Base-by-base conservation (phyloP, 2,329 filamentous ascomycete species). In the Lithohypha guttulata region DNA sequence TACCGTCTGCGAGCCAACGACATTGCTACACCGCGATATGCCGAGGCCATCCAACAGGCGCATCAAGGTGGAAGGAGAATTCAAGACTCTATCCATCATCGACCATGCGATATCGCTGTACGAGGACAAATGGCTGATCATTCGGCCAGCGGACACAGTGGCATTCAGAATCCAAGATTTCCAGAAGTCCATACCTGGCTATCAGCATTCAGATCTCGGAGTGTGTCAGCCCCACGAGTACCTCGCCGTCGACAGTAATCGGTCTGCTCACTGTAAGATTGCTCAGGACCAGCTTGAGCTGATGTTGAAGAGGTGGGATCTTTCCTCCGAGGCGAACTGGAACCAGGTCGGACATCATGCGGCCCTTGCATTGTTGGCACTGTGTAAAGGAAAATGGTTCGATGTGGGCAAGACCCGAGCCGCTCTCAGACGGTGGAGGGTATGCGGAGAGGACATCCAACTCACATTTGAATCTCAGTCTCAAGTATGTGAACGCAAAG, bases 201-300 rank as follows among this genome's bases (percentile, higher is more conserved):
- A 29, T 29, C 27, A 29, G 27, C 27, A 29, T 29, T 29, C 27
- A 29, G 27, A 29, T 29, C 27, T 29, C 27, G 27, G n/a, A 13
- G 27, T 29, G 27, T 29, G 27, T 29, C 27, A 13, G 27, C 27
- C 27, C 27, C 27, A 29, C 27, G 27, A 29, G 27, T 29, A 29
- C 27, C 27, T 29, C 27, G 27, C 27, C 27, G 27, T 29, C 5
- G 27, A 29, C 27, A 29, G 27, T 29, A 14, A 29, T 29, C 27
- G 27, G 27, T 29, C 27, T 6, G 27, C 27, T 29, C 27, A 29
- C 27, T 29, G 27, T 29, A 29, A 29, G 27, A 29, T 29, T 29
- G 27, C 27, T 29, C 27, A 29, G 27, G 27, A 29, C 27, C 27
- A 29, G 27, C 27, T 29, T 29, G 27, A 29, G 27, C 27, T 29